Evolutionary conservation across 83 land plant genomes (phyloP).

Genomic region (Thuja plicata): DNA sequence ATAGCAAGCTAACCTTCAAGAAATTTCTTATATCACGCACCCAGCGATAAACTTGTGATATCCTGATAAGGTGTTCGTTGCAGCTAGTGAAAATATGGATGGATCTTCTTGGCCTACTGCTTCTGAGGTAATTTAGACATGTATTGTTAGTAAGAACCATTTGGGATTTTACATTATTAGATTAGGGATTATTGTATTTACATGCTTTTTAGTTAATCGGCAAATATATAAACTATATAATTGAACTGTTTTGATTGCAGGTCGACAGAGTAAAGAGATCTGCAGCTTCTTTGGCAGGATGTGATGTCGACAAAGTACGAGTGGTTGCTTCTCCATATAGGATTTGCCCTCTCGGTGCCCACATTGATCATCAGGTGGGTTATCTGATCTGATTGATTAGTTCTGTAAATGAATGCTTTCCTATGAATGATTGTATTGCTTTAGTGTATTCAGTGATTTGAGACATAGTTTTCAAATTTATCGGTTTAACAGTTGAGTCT

Average conservation of each 20-base stretch:
- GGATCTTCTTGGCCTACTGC: constrained; percentile 13
- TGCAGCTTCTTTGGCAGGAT: constrained; percentile 61
- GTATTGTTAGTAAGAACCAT: background rate
- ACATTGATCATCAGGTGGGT: constrained; percentile 96
- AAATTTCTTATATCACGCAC: background rate
- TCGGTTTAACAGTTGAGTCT: background rate
- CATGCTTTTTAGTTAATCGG: background rate
- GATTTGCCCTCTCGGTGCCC: constrained; percentile 97
- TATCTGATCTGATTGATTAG: background rate
- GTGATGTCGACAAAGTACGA: constrained; percentile 39
- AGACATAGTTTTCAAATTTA: background rate
- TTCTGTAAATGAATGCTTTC: background rate
- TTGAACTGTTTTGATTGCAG: constrained; percentile 27
- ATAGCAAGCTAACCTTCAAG: background rate
- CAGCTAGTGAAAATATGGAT: background rate
- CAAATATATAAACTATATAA: background rate
- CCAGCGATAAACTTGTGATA: background rate
- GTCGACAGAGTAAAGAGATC: constrained; percentile 37
- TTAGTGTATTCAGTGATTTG: background rate
- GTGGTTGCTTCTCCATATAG: constrained; percentile 92
- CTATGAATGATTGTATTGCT: background rate
- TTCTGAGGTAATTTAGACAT: background rate
- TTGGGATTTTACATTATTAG: background rate
- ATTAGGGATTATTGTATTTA: background rate
- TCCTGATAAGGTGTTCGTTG: background rate